Evolutionary conservation across 768 basidiomycete species (phyloP), one percentile per base, ranked within the genome.

Genomic region (Mycena epipterygia): DNA sequence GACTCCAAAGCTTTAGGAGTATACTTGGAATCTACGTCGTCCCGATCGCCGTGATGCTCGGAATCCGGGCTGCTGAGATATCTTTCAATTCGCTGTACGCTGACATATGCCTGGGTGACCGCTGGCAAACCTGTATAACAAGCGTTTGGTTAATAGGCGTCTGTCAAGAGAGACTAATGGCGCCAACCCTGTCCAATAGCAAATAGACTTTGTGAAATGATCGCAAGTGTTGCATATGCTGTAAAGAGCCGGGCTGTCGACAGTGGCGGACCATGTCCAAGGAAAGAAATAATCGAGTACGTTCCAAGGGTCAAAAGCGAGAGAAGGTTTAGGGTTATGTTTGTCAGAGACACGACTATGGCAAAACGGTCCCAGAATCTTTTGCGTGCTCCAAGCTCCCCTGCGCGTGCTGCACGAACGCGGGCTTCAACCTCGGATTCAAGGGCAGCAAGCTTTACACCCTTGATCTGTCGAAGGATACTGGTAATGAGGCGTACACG

Each of bases 241-340:
- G 70, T 71, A 58, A 71, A 71, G 21, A 71, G 64, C 25, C 64
- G 63, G 13, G 70, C 70, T 17, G 70, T 71, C 12, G 70, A 65
- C 5, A 71, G 52, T 37, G 57, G 55, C 14, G 64, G 56, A 14
- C 49, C 58, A 30, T 67, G 70, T 21, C 64, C 64, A 13, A 67
- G 59, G 52, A 60, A 71, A 13, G 65, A 58, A 37, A 71, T 61
- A 16, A 71, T 46, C 4, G 70, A 64, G 48, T 71, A 71, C 33
- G 70, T 67, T 14, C 70, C 64, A 12, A 71, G 58, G 1, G 64
- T 61, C 19, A 60, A 64, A 3, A 71, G 64, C 11, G 70, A 71
- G 8, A 71, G 37, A 4, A 65, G 25, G 25, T 62, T 71, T 33
- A 71, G 35, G 9, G 70, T 71, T 11, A 23, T 32, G 59, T 57